These are phyloP conservation scores for Populus nigra DNA, from an alignment of 345 rosid species.

Conservation along the genomic window DNA sequence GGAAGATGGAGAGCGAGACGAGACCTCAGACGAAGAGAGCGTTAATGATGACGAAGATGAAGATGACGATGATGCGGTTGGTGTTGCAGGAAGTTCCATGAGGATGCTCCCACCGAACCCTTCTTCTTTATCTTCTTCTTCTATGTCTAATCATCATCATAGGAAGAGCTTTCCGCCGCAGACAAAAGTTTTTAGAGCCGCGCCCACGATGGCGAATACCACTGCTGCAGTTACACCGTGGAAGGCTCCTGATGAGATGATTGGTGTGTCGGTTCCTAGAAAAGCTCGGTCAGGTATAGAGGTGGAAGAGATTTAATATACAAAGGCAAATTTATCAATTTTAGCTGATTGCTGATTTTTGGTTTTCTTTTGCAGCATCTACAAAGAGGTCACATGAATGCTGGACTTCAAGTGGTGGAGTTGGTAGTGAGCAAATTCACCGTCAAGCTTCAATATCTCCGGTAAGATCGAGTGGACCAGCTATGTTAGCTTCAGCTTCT, in stretches of 20 bases:
- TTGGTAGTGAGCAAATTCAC: constrained; percentile 59
- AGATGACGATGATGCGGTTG: constrained; percentile 60
- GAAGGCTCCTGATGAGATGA: constrained; percentile 94
- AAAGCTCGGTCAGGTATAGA: constrained; percentile 99
- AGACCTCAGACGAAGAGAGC: constrained; percentile 78
- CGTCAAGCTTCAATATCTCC: constrained; percentile 86
- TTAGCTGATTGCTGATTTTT: constrained; percentile 8
- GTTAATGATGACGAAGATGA: constrained; percentile 91
- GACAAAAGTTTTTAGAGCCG: constrained; percentile 51
- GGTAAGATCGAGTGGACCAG: constrained; percentile 48
- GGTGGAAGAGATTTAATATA: constrained; percentile 51
- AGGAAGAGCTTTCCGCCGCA: constrained; percentile 69
- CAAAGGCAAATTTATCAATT: not conserved
- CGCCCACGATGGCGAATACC: constrained; percentile 40
- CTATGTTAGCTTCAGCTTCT: constrained; percentile 44
- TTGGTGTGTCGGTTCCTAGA: constrained; percentile 94
- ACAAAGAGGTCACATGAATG: constrained; percentile 91
- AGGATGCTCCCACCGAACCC: constrained; percentile 72
- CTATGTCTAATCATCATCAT: constrained; percentile 49
- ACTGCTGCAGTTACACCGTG: constrained; percentile 30
- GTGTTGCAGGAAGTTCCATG: constrained; percentile 41
- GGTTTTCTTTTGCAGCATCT: constrained; percentile 45
- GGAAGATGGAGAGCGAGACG: constrained; percentile 67
- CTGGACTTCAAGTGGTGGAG: constrained; percentile 63
- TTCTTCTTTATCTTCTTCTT: constrained; percentile 45